Conservation (phyloP, 208 protist genomes). For the Trichomonas gallinae region DNA sequence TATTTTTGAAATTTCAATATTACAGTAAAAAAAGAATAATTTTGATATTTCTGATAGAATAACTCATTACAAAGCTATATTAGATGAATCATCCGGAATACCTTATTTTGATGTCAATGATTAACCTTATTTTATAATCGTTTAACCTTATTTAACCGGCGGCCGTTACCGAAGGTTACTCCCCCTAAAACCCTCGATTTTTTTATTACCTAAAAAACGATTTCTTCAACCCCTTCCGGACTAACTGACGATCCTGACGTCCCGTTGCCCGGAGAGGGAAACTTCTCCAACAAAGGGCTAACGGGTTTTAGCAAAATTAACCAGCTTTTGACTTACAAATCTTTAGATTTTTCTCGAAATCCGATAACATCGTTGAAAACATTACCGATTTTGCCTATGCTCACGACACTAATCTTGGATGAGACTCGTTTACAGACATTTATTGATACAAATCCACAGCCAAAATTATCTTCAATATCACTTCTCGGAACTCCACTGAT, state of each 20-base stretch:
- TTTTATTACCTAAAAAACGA: background rate
- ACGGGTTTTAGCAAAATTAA: background rate
- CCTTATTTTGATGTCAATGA: too few relatives aligned
- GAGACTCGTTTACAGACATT: background rate
- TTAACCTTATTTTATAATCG: too few relatives aligned
- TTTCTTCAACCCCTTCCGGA: background rate
- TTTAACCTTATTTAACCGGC: background rate
- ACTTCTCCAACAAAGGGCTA: background rate
- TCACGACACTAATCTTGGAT: background rate
- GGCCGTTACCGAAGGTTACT: background rate
- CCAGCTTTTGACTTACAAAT: background rate
- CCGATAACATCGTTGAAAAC: background rate
- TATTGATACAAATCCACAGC: background rate
- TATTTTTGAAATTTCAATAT: too few relatives aligned
- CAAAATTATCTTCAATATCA: background rate
- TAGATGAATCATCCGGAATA: too few relatives aligned
- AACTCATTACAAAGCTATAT: too few relatives aligned
- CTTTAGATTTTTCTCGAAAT: background rate
- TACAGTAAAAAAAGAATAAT: too few relatives aligned
- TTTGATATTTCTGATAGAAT: too few relatives aligned
- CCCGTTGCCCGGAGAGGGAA: background rate
- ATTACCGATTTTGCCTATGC: background rate
- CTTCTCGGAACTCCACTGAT: background rate
- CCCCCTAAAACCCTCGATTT: background rate
- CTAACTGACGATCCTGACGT: background rate